A percentile compares a stretch with the other conserved stretches of the same genome.
phyloP scores from a whole-genome alignment of 129 eudicot genomes.

The Flaveria linearis region DNA sequence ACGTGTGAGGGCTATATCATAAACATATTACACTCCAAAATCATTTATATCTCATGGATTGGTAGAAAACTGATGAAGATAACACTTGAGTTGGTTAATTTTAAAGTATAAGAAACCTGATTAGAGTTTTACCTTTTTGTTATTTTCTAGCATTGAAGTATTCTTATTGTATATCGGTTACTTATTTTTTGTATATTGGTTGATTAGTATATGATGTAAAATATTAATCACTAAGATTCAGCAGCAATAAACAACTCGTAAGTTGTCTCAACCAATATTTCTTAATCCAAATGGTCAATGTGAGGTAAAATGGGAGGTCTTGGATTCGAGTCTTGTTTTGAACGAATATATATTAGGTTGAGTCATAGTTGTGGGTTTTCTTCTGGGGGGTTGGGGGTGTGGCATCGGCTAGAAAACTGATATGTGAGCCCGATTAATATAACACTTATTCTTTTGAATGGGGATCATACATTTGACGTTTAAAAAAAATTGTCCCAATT shows the following conservation, averaged over 20 bases:
- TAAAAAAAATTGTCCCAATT: no score
- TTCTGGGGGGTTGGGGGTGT: no score
- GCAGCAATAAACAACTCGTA: slow-evolving; percentile 2
- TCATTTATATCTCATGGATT: neutral
- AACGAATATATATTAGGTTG: no score
- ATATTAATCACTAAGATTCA: neutral
- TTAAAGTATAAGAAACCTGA: neutral
- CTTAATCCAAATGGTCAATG: no score
- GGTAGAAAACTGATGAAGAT: neutral
- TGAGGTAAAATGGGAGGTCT: no score
- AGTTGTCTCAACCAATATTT: neutral
- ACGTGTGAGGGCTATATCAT: neutral
- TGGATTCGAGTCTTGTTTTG: no score
- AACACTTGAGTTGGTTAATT: neutral
- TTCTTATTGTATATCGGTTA: neutral
- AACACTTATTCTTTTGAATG: no score
- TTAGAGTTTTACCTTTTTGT: neutral
- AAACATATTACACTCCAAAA: slow-evolving; percentile 7
- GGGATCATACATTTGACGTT: no score
- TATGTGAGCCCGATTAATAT: no score
- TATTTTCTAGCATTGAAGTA: slow-evolving; percentile 6
- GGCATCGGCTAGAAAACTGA: no score
- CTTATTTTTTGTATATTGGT: neutral
- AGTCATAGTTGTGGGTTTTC: no score
- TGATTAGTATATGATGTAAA: neutral